Base-by-base conservation (phyloP, 352 stramenopile species). In the Plasmopara viticola region DNA sequence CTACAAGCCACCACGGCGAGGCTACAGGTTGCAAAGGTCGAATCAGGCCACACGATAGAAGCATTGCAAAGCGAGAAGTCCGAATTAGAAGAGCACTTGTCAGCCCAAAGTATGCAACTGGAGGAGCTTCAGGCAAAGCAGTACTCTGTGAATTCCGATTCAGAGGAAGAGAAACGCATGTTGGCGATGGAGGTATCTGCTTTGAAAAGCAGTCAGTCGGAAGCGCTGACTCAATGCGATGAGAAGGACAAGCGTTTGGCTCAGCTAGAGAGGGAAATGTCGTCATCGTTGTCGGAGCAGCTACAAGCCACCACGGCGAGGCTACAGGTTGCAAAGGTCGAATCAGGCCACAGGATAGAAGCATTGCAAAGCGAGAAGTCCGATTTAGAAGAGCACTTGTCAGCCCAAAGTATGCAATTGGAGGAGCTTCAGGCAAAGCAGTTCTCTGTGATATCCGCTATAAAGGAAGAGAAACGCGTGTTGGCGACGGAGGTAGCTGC, bases 401-500 rank as follows among this genome's bases (percentile, higher is more conserved):
- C 37, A 15, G 12, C 30, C 13, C 56, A 48, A 51, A 60, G 45
- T 50, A 48, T 37, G 51, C 47, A 57, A 34, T 49, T 63, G 20
- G 53, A 47, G 29, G 48, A 60, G 33, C 39, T 60, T 12, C 34
- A 51, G 12, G 39, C 41, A 17, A 35, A 48, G 52, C 55, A 65
- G 44, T 33, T 30, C 45, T 45, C 49, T 55, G 53, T 30, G 25
- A n/a, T 53, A 55, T 8, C 31, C 6, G 10, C 31, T 5, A 35
- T 12, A 8, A 4, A 35, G 10, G 25, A 62, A 37, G 49, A 66
- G 53, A 70, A 60, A 50, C 18, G 48, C 51, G 31, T 45, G 44
- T 29, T 70, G 53, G 46, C 29, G 47, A 64, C 39, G n/a, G 56
- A 67, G 40, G 52, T 69, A 38, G 56, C 37, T 44, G 18, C 10